Percentiles rank a stretch among this genome's conserved stretches.
phyloP scores from a whole-genome alignment of 352 stramenopile genomes.

The Pythium angustatum region DNA sequence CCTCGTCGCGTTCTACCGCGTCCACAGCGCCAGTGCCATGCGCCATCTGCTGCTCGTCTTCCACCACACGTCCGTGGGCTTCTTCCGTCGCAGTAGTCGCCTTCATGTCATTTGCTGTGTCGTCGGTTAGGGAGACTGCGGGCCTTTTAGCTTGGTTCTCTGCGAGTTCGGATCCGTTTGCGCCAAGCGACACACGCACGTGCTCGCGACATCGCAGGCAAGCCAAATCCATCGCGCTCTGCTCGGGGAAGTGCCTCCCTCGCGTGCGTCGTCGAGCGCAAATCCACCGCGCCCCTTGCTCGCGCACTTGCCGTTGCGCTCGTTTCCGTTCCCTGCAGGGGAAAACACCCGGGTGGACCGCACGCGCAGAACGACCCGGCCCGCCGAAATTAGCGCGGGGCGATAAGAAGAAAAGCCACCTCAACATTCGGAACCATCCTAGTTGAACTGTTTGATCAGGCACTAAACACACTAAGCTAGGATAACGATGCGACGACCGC shows the following conservation, averaged over 20 bases:
- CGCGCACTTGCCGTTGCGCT: neutral
- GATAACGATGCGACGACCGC: neutral
- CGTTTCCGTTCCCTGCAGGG: slow-evolving; percentile 17
- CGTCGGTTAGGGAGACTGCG: neutral
- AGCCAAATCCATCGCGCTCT: slow-evolving; percentile 29
- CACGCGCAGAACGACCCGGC: neutral
- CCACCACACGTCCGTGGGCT: neutral
- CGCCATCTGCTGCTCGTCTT: neutral
- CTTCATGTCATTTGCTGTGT: neutral
- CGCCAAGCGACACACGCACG: slow-evolving; percentile 27
- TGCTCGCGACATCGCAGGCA: slow-evolving; percentile 33
- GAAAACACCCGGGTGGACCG: neutral
- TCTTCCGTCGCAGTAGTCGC: neutral
- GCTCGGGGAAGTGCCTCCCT: slow-evolving; percentile 14
- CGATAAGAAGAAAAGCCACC: neutral
- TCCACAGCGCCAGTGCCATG: neutral
- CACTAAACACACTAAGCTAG: neutral
- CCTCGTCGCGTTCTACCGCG: neutral
- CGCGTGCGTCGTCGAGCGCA: slow-evolving; percentile 23
- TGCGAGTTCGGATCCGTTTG: slow-evolving; percentile 1
- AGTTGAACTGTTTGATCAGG: neutral
- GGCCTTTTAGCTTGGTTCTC: neutral
- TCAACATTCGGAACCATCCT: neutral
- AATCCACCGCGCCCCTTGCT: slow-evolving; percentile 16
- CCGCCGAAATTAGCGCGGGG: neutral